A percentile compares a stretch with the other conserved stretches of the same genome.
Conservation (phyloP, 208 protist species). For the Leishmania amazonensis region DNA sequence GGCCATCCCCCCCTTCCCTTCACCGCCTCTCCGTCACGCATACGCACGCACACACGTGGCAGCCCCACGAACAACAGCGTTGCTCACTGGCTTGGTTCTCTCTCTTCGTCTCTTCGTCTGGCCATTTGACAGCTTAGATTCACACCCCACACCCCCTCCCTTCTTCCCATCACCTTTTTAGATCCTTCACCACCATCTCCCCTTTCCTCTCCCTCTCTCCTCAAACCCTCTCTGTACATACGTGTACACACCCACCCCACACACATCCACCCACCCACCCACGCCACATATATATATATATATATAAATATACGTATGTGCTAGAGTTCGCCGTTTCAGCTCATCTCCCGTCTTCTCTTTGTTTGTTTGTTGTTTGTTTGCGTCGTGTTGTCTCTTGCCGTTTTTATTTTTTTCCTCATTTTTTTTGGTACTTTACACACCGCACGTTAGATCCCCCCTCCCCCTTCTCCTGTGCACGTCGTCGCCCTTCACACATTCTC, state of each 20-base stretch:
- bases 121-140: background rate
- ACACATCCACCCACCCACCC: background rate
- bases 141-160: background rate
- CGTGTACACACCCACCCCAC: no score
- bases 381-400: background rate
- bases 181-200: conserved; percentile 4
- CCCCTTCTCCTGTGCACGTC: background rate
- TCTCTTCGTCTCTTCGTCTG: background rate
- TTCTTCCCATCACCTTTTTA: background rate
- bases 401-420: conserved; percentile 5
- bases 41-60: background rate
- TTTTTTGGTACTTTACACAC: background rate
- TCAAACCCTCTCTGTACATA: background rate
- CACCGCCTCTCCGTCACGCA: background rate
- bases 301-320: background rate
- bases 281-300: background rate
- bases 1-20: background rate
- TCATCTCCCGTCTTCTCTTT: background rate
- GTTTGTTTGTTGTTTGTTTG: no score
- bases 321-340: background rate
- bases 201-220: background rate
- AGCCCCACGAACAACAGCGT: background rate
- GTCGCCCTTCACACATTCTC: background rate
- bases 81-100: background rate
- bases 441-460: background rate